Evolutionary conservation across 2,329 filamentous ascomycete genomes (phyloP).

Genomic region (Trematosphaeria pertusa): DNA sequence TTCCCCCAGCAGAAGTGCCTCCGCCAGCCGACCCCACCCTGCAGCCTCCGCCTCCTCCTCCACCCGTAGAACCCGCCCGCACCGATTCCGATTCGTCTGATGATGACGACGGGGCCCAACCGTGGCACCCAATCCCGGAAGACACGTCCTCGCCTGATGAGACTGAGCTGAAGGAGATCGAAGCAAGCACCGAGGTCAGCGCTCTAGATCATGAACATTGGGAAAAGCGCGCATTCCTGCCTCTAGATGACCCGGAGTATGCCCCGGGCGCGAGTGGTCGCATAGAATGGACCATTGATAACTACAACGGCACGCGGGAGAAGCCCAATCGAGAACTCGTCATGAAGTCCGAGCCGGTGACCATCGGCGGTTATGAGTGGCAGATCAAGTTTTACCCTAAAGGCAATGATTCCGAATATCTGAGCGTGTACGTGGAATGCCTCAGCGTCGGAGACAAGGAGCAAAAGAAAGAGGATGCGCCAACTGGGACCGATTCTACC

Average conservation of each 20-base stretch:
- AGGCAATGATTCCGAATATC: slow-evolving; percentile 64
- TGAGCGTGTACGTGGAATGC: slow-evolving; percentile 69
- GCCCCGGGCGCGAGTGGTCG: slow-evolving; percentile 60
- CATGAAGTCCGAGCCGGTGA: slow-evolving; percentile 64
- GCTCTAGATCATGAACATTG: slow-evolving; percentile 66
- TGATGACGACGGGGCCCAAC: slow-evolving; percentile 44
- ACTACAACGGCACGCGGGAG: slow-evolving; percentile 67
- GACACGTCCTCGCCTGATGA: slow-evolving; percentile 63
- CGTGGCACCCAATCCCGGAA: slow-evolving; percentile 63
- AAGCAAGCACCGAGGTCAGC: slow-evolving; percentile 58
- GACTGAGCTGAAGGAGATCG: slow-evolving; percentile 65
- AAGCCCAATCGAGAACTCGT: slow-evolving; percentile 64
- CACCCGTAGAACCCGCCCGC: slow-evolving; percentile 36
- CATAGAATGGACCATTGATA: slow-evolving; percentile 65
- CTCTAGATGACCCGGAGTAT: slow-evolving; percentile 66
- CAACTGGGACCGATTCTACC: slow-evolving; percentile 3
- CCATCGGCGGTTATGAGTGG: slow-evolving; percentile 68
- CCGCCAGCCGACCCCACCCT: slow-evolving; percentile 27
- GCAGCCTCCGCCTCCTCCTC: slow-evolving; percentile 42
- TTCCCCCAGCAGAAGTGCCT: slow-evolving; percentile 29
- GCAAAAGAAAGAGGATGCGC: slow-evolving; percentile 5
- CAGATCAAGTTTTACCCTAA: slow-evolving; percentile 70
- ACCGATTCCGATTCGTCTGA: slow-evolving; percentile 45
- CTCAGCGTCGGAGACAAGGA: slow-evolving; percentile 51
- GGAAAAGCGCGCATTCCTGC: slow-evolving; percentile 63